These are phyloP conservation scores for Fonsecaea pugnacius DNA, from an alignment of 2,329 filamentous ascomycete genomes.

Conservation along the genomic window DNA sequence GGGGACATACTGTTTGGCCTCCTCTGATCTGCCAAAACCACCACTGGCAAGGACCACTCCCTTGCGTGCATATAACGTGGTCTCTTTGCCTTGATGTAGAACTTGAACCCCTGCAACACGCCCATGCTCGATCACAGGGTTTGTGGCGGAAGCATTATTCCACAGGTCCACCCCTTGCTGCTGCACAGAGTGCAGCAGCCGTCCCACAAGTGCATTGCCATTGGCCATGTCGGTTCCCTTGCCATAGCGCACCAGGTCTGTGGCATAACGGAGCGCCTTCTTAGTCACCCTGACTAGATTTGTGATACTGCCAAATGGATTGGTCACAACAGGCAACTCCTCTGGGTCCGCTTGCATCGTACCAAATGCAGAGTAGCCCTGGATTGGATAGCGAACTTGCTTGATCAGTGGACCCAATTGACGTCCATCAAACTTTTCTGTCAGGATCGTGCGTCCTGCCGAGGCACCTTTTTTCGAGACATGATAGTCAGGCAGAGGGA, in stretches of 20 bases:
- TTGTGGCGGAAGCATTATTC: constrained; percentile 13
- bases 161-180: constrained; percentile 15
- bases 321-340: constrained; percentile 14
- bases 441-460: constrained; percentile 17
- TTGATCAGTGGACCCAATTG: constrained; percentile 12
- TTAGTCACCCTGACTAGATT: constrained; percentile 9
- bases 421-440: constrained; percentile 18
- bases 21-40: constrained; percentile 44
- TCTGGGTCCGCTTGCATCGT: constrained; percentile 23
- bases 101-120: constrained; percentile 36
- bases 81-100: constrained; percentile 34
- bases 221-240: constrained; percentile 24
- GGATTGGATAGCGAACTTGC: constrained; percentile 18
- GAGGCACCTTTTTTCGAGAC: constrained; percentile 16
- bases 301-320: constrained; percentile 11
- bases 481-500: constrained; percentile 24
- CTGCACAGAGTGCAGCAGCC: constrained; percentile 15
- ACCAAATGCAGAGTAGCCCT: constrained; percentile 24
- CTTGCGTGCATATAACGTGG: constrained; percentile 36
- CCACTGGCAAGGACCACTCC: constrained; percentile 45
- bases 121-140: constrained; percentile 21
- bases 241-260: constrained; percentile 15
- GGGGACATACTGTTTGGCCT: constrained; percentile 33
- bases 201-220: constrained; percentile 24
- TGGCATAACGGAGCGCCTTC: constrained; percentile 12